Conservation (phyloP, 345 rosid species). For the Odontarrhena argentea region DNA sequence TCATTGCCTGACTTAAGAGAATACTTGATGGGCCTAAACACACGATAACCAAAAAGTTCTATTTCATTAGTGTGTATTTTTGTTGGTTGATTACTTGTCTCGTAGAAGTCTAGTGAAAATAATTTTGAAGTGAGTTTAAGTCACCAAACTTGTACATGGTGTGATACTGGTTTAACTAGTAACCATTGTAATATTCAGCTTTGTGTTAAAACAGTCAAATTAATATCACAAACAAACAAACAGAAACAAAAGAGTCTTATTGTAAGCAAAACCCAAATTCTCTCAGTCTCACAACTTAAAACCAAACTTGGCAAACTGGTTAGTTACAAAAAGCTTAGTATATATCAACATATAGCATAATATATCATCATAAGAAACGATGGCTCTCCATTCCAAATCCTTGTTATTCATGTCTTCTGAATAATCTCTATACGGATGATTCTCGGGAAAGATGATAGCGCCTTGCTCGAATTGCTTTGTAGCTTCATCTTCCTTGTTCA, state of each 20-base stretch:
- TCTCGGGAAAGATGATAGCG: conserved; percentile 58
- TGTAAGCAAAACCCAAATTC: too few species aligned
- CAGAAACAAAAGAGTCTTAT: not conserved
- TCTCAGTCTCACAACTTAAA: not conserved
- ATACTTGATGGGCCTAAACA: not conserved
- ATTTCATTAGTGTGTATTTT: too few species aligned
- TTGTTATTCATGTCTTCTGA: not conserved
- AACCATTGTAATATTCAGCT: too few species aligned
- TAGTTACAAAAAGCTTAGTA: not conserved
- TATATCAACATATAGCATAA: not conserved
- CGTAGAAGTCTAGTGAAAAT: too few species aligned
- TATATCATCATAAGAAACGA: conserved; percentile 1
- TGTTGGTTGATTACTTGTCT: too few species aligned
- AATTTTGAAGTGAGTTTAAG: too few species aligned
- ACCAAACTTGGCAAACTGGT: not conserved
- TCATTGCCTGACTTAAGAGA: not conserved
- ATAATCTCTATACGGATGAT: conserved; percentile 62
- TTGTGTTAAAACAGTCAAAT: not conserved
- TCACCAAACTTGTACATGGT: too few species aligned
- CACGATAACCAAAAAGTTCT: not conserved
- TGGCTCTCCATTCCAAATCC: not conserved
- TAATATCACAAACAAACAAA: not conserved
- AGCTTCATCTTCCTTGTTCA: conserved; percentile 70
- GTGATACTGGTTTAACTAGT: too few species aligned
- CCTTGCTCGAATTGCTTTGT: conserved; percentile 64